phyloP scores from a whole-genome alignment of 2,329 filamentous ascomycete genomes.

The Fusarium verticillioides region DNA sequence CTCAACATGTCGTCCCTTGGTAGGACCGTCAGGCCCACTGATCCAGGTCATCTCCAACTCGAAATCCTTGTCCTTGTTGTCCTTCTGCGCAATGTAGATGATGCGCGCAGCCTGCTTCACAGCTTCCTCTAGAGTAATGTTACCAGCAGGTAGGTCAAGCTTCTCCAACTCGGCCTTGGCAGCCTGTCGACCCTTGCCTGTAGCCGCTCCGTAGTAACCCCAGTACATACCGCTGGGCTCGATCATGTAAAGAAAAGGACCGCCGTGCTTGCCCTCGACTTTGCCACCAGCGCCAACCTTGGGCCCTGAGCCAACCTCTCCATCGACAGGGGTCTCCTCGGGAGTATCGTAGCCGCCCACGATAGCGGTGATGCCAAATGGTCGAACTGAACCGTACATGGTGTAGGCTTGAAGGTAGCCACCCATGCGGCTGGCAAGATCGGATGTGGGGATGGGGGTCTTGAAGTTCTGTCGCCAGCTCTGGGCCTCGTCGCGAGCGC shows the following conservation, averaged over 20 bases:
- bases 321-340: constrained; percentile 85
- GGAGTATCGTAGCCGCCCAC: constrained; percentile 94
- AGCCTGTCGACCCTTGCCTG: constrained; percentile 94
- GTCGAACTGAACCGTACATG: constrained; percentile 94
- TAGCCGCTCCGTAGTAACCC: constrained; percentile 98
- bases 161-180: constrained; percentile 99
- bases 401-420: constrained; percentile 98
- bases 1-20: constrained; percentile 91
- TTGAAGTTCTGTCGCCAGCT: constrained; percentile 96
- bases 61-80: constrained; percentile 99
- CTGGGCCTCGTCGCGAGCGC: constrained; percentile 92
- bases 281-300: constrained; percentile 85
- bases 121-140: constrained; percentile 82
- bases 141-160: constrained; percentile 83
- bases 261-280: constrained; percentile 78
- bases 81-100: constrained; percentile 97
- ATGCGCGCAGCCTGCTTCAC: constrained; percentile 97
- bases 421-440: constrained; percentile 92
- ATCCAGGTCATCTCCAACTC: constrained; percentile 99
- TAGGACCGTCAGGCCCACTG: constrained; percentile 84
- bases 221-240: constrained; percentile 97
- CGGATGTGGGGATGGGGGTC: constrained; percentile 87
- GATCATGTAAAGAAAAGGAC: constrained; percentile 97
- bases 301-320: constrained; percentile 87
- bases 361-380: constrained; percentile 96